phyloP scores from a whole-genome alignment of 2,329 filamentous ascomycete species.

The Orbilia blumenaviensis region DNA sequence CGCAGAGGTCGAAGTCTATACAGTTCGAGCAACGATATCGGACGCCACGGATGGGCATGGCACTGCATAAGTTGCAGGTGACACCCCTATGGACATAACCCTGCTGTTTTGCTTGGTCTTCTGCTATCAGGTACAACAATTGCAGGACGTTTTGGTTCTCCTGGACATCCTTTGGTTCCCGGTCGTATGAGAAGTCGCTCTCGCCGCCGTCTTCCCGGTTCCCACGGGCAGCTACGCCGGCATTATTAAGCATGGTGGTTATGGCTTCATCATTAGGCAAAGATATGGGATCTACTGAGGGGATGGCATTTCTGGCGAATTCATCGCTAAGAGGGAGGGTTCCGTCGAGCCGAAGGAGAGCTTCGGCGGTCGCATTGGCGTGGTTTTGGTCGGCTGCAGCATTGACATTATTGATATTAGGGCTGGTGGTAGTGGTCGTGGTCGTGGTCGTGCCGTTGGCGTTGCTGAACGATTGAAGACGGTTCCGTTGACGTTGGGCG shows the following conservation, averaged over 20 bases:
- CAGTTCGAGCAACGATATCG: constrained; percentile 96
- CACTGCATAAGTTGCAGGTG: constrained; percentile 87
- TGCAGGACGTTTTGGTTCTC: constrained; percentile 58
- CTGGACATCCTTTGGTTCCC: constrained; percentile 55
- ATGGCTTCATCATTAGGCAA: constrained; percentile 44
- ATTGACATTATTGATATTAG: too few relatives aligned
- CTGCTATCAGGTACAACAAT: constrained; percentile 57
- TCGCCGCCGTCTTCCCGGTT: constrained; percentile 54
- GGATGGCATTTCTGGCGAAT: constrained; percentile 8
- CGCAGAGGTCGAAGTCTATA: constrained; percentile 93
- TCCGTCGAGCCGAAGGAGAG: constrained; percentile 38
- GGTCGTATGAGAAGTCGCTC: constrained; percentile 55
- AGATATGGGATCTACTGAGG: constrained; percentile 53
- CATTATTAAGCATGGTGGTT: constrained; percentile 52
- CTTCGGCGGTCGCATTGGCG: constrained; percentile 28
- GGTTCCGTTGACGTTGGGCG: constrained; percentile 55
- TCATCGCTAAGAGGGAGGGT: constrained; percentile 35
- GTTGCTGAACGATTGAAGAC: constrained; percentile 42
- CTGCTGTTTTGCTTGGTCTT: constrained; percentile 83
- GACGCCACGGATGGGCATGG: constrained; percentile 87
- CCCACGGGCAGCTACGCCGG: constrained; percentile 47
- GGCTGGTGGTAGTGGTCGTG: too few relatives aligned
- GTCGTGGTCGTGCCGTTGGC: constrained; percentile 7
- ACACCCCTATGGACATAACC: constrained; percentile 93
- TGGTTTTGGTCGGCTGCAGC: background rate